Conservation (phyloP, 2,329 filamentous ascomycete genomes). For the Shiraia sp. region DNA sequence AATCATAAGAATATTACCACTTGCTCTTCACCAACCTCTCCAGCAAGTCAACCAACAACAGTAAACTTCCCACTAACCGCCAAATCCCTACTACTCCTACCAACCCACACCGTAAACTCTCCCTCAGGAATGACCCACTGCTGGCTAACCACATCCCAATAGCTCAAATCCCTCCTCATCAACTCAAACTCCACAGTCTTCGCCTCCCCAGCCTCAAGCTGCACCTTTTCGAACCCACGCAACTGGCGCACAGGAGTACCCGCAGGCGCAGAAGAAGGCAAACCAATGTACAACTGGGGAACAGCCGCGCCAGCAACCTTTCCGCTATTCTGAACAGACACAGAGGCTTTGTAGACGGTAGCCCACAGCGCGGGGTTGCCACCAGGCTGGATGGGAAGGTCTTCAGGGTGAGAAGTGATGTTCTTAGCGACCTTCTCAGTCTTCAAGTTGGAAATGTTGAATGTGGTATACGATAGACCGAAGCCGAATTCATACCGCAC, state of each 20-base stretch:
- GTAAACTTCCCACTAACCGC: conserved; percentile 22
- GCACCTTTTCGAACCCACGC: conserved; percentile 57
- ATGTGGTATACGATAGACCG: conserved; percentile 76
- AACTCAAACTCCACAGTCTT: conserved; percentile 69
- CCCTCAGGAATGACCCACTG: conserved; percentile 71
- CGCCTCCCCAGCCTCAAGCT: conserved; percentile 59
- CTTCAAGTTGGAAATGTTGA: conserved; percentile 68
- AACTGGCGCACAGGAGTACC: conserved; percentile 55
- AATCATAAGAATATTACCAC: not conserved
- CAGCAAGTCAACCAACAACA: conserved; percentile 12
- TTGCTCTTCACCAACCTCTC: not conserved
- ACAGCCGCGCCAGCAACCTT: conserved; percentile 55
- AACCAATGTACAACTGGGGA: conserved; percentile 61
- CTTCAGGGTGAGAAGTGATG: conserved; percentile 61
- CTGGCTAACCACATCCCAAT: conserved; percentile 77
- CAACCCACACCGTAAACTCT: conserved; percentile 35
- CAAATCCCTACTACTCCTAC: conserved; percentile 33
- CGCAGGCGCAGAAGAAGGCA: conserved; percentile 60
- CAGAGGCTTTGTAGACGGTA: conserved; percentile 67
- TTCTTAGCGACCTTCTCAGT: conserved; percentile 58
- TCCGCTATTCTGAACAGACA: conserved; percentile 72
- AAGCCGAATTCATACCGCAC: conserved; percentile 81
- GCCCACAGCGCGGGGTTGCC: conserved; percentile 63
- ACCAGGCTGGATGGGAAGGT: conserved; percentile 48
- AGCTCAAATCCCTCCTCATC: conserved; percentile 79